These are phyloP conservation scores for Dentiscutata heterogama DNA, from an alignment of 371 early-diverging fungal species.

Conservation along the genomic window DNA sequence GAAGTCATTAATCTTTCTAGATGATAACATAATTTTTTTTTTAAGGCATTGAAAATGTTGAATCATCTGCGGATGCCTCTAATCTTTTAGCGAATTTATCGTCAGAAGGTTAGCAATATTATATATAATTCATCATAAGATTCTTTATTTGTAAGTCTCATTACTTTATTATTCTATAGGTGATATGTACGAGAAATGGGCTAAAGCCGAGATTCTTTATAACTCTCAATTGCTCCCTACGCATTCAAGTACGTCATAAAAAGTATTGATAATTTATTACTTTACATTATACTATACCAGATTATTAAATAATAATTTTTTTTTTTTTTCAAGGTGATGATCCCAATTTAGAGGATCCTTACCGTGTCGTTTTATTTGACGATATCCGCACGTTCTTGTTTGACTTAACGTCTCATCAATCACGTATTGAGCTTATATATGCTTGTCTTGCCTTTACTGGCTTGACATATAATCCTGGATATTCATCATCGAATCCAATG, in stretches of 20 bases:
- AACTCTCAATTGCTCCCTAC: conserved; percentile 47
- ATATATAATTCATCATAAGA: no score
- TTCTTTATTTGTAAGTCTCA: no score
- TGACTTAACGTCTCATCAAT: conserved; percentile 57
- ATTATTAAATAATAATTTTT: background rate
- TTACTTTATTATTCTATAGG: background rate
- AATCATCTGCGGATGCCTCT: no score
- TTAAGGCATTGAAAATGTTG: no score
- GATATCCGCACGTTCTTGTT: conserved; percentile 75
- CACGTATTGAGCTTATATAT: conserved; percentile 60
- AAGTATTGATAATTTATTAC: background rate
- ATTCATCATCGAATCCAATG: conserved; percentile 61
- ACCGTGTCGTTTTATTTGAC: conserved; percentile 75
- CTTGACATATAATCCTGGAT: conserved; percentile 63
- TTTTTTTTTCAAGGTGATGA: background rate
- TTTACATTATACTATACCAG: background rate
- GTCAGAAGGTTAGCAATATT: no score
- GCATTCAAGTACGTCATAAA: conserved; percentile 37
- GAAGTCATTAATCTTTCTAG: no score
- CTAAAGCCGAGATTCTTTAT: background rate
- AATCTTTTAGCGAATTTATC: no score
- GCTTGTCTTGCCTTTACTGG: conserved; percentile 66
- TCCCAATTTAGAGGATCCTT: conserved; percentile 66
- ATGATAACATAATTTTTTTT: no score
- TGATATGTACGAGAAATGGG: conserved; percentile 14